Evolutionary conservation across 2,329 filamentous ascomycete genomes (phyloP).

Genomic region (Colletotrichum aenigma): DNA sequence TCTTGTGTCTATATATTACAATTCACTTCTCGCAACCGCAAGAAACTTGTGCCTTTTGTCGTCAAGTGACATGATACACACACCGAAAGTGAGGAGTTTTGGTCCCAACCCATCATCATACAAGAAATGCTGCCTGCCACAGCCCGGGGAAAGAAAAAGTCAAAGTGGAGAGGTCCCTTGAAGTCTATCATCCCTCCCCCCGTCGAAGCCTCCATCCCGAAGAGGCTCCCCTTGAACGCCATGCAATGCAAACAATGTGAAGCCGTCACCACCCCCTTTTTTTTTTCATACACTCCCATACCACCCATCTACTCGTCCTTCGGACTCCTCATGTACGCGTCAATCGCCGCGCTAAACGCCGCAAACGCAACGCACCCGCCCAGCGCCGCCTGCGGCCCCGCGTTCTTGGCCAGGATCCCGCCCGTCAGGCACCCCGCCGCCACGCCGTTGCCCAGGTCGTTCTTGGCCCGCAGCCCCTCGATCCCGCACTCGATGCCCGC

Average conservation of each 20-base stretch:
- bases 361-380: constrained; percentile 93
- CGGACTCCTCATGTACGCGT: constrained; percentile 86
- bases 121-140: background rate
- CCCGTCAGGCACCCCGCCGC: constrained; percentile 90
- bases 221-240: constrained; percentile 19
- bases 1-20: background rate
- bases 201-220: background rate
- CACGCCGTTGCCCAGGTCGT: constrained; percentile 88
- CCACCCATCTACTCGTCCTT: constrained; percentile 52
- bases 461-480: constrained; percentile 90
- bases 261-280: background rate
- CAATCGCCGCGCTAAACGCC: constrained; percentile 89
- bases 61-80: background rate
- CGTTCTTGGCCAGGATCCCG: constrained; percentile 83
- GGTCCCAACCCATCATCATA: background rate
- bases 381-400: constrained; percentile 86
- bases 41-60: background rate
- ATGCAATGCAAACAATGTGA: constrained; percentile 20
- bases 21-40: background rate
- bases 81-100: constrained; percentile 4
- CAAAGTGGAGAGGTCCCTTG: background rate
- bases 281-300: background rate
- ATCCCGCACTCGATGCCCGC: constrained; percentile 94
- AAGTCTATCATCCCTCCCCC: background rate
- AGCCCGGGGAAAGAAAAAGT: background rate